Evolutionary conservation across 257 asterid species (phyloP).

Genomic region (Solanum sparsipilum): DNA sequence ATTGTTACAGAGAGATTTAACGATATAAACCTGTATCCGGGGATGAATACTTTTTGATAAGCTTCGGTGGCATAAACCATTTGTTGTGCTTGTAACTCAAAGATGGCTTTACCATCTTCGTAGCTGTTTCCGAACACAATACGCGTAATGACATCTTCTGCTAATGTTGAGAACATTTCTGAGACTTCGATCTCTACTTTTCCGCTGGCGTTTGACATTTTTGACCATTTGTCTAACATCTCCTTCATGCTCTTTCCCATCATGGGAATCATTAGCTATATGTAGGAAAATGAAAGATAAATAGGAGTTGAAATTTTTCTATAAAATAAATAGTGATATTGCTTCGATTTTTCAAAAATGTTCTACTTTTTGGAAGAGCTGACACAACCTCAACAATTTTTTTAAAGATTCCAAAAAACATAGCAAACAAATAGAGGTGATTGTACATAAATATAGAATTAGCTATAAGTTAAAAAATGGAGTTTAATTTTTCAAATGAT

Average conservation of each 20-base stretch:
- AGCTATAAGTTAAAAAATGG: neutral
- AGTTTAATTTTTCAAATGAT: neutral
- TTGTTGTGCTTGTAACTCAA: conserved; percentile 72
- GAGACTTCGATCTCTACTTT: conserved; percentile 62
- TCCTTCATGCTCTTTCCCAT: conserved; percentile 62
- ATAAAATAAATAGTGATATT: neutral
- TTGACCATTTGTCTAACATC: conserved; percentile 55
- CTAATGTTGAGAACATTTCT: conserved; percentile 55
- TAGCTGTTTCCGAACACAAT: conserved; percentile 77
- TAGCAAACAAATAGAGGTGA: neutral
- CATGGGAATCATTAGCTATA: conserved; percentile 67
- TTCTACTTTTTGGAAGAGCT: too few species aligned
- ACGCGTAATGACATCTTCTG: conserved; percentile 65
- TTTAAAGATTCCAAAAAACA: neutral
- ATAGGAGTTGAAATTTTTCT: neutral
- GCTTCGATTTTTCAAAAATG: neutral
- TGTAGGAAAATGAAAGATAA: neutral
- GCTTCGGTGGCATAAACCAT: conserved; percentile 85
- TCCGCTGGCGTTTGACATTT: conserved; percentile 32
- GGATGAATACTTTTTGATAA: conserved; percentile 66
- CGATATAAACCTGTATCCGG: conserved; percentile 57
- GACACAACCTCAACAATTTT: neutral
- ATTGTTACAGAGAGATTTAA: neutral
- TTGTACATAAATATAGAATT: neutral
- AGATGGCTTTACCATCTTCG: conserved; percentile 68